Evolutionary conservation across 2,329 filamentous ascomycete genomes (phyloP).

Genomic region (Claviceps citrina): DNA sequence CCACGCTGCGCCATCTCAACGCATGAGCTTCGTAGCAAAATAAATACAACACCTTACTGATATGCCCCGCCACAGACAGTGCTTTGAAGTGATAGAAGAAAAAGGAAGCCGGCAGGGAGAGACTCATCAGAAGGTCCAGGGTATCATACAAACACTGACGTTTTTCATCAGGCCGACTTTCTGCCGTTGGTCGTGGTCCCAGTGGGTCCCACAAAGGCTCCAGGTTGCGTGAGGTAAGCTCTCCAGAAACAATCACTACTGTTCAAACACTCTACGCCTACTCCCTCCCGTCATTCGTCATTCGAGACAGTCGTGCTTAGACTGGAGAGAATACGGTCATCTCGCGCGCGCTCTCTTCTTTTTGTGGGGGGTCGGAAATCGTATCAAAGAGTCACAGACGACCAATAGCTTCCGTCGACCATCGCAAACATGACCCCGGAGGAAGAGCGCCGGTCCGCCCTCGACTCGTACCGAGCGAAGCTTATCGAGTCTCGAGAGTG

Average conservation of each 20-base stretch:
- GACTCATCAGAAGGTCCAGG: too few relatives aligned
- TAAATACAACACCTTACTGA: too few relatives aligned
- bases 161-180: constrained; percentile 16
- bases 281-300: not conserved
- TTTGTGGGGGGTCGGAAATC: too few relatives aligned
- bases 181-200: constrained; percentile 11
- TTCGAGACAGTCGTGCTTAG: not conserved
- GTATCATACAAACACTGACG: not conserved
- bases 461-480: constrained; percentile 64
- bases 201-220: constrained; percentile 17
- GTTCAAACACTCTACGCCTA: constrained; percentile 1
- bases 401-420: not conserved
- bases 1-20: not conserved
- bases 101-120: too few relatives aligned
- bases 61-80: too few relatives aligned
- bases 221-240: constrained; percentile 28
- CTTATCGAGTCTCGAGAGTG: constrained; percentile 92
- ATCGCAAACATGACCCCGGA: constrained; percentile 34
- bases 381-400: too few relatives aligned
- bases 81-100: too few relatives aligned
- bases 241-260: too few relatives aligned
- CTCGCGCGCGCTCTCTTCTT: too few relatives aligned
- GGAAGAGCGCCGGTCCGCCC: constrained; percentile 50
- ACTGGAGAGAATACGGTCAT: too few relatives aligned
- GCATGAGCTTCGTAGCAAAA: not conserved